Evolutionary conservation across 192 early-diverging fungal genomes (phyloP).

Genomic region (Coemansia sp.): DNA sequence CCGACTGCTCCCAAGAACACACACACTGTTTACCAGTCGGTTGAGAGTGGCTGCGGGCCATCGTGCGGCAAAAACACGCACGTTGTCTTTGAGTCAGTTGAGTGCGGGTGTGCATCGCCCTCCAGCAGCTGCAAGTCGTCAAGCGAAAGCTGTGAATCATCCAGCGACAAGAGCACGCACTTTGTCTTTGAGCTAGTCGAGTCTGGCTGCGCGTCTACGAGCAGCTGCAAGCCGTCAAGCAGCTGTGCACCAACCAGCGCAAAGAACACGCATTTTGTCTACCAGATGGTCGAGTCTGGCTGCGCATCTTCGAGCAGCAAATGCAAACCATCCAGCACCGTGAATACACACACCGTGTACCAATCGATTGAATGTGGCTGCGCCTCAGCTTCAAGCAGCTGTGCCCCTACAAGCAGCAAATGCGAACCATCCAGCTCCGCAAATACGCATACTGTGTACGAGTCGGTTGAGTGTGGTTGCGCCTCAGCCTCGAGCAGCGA

Average conservation of each 20-base stretch:
- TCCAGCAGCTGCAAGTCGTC: background rate
- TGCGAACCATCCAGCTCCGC: background rate
- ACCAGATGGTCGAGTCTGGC: background rate
- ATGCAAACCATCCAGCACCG: background rate
- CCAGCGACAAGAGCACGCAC: constrained; percentile 3
- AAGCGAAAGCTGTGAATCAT: background rate
- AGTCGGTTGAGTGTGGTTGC: constrained; percentile 6
- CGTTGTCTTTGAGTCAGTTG: constrained; percentile 7
- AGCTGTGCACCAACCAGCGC: background rate
- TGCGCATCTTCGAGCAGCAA: background rate
- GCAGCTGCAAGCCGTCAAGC: background rate
- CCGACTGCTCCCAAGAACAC: constrained; percentile 1
- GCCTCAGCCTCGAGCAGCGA: background rate
- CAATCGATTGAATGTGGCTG: background rate
- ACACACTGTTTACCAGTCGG: constrained; percentile 28
- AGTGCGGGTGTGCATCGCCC: constrained; percentile 5
- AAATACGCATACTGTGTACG: background rate
- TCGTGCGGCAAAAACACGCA: constrained; percentile 10
- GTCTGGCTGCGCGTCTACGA: background rate
- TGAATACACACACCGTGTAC: background rate
- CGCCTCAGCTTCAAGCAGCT: background rate
- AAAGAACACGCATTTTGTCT: background rate
- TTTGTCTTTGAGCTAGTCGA: background rate
- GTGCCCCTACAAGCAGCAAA: background rate
- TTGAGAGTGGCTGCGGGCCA: constrained; percentile 14